These are phyloP conservation scores for Saccharomycopsis fibuligera DNA, from an alignment of 805 yeast species.

Conservation along the genomic window DNA sequence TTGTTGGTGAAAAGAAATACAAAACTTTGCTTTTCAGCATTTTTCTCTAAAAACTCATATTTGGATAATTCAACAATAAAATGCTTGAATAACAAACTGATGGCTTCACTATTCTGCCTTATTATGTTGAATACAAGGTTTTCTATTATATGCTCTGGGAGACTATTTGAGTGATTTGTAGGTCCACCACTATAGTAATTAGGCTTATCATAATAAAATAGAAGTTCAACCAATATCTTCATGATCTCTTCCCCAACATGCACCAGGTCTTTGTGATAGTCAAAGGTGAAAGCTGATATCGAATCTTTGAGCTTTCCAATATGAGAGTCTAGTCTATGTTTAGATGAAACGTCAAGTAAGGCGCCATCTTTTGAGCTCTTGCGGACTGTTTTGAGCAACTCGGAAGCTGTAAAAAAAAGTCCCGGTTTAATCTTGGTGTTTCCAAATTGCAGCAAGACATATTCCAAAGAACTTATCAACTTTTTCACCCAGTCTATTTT, in stretches of 20 bases:
- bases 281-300: slow-evolving; percentile 23
- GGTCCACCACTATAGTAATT: too few relatives aligned
- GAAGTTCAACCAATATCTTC: slow-evolving; percentile 21
- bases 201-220: neutral
- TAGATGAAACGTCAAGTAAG: neutral
- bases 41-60: slow-evolving; percentile 16
- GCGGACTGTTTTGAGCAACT: too few relatives aligned
- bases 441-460: too few relatives aligned
- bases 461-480: too few relatives aligned
- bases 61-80: slow-evolving; percentile 22
- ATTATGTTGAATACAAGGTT: slow-evolving; percentile 26
- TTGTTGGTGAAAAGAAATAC: slow-evolving; percentile 23
- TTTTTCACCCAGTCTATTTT: too few relatives aligned
- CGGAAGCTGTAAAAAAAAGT: neutral
- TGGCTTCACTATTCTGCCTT: slow-evolving; percentile 24
- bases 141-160: neutral
- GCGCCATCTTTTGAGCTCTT: too few relatives aligned
- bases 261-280: slow-evolving; percentile 30
- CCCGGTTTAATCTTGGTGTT: neutral
- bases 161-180: neutral
- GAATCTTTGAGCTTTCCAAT: neutral
- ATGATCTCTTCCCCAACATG: slow-evolving; percentile 36
- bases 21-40: neutral
- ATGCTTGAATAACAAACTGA: slow-evolving; percentile 28
- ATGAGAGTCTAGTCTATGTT: neutral